Percentiles rank a stretch among this genome's conserved stretches.
These are phyloP conservation scores for Mycena albidolilacea DNA, from an alignment of 768 basidiomycete genomes.

Conservation along the genomic window DNA sequence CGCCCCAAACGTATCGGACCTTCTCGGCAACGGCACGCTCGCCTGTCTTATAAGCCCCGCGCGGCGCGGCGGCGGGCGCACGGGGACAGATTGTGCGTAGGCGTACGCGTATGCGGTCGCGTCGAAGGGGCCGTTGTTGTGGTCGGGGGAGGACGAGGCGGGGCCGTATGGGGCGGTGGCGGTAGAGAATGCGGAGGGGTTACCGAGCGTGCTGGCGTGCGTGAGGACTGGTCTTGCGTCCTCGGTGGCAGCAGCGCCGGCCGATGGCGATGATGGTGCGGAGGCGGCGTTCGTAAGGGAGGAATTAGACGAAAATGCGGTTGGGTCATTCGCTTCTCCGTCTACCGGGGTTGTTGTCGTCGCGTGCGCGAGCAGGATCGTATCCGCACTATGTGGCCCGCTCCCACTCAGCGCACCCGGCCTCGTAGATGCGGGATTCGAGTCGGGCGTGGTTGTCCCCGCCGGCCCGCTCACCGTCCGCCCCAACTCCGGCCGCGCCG, in stretches of 20 bases:
- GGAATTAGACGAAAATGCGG: slow-evolving; percentile 9
- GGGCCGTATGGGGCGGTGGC: no score
- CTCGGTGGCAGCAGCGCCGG: neutral
- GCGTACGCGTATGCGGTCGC: neutral
- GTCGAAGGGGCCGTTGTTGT: neutral
- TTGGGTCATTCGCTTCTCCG: neutral
- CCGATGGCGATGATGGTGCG: neutral
- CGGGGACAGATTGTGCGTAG: slow-evolving; percentile 28
- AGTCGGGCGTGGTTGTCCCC: neutral
- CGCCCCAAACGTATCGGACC: neutral
- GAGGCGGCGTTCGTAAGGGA: neutral
- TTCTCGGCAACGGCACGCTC: slow-evolving; percentile 60
- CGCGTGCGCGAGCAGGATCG: neutral
- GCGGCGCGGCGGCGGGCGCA: slow-evolving; percentile 53
- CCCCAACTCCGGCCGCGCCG: slow-evolving; percentile 24
- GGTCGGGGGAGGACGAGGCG: neutral
- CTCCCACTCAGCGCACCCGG: no score
- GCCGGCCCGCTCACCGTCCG: slow-evolving; percentile 18
- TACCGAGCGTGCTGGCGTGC: slow-evolving; percentile 7
- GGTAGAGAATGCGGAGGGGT: neutral
- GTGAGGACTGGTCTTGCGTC: slow-evolving; percentile 1
- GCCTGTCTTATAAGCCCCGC: slow-evolving; percentile 60
- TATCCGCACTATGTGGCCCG: neutral
- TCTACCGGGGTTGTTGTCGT: no score
- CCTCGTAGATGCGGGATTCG: no score